phyloP scores from a whole-genome alignment of 352 stramenopile genomes.

The Phytophthora brassicae region DNA sequence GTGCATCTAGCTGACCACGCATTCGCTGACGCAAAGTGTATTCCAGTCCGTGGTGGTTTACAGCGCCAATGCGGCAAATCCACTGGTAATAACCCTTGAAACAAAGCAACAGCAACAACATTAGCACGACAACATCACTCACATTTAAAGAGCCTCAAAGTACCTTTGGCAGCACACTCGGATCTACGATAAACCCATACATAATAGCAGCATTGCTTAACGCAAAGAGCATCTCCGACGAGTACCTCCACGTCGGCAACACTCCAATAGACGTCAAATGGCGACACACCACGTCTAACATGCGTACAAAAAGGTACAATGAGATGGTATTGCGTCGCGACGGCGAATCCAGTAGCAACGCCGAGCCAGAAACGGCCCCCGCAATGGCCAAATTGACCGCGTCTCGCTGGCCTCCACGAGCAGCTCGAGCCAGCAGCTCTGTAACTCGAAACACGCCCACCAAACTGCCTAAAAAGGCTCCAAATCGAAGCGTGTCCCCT shows the following conservation, averaged over 20 bases:
- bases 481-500: conserved; percentile 75
- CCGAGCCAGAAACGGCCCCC: conserved; percentile 60
- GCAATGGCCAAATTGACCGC: conserved; percentile 68
- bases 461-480: conserved; percentile 73
- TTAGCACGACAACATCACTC: not conserved
- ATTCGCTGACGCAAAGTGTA: conserved; percentile 67
- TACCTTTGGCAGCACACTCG: conserved; percentile 73
- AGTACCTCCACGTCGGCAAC: conserved; percentile 62
- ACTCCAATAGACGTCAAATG: conserved; percentile 57
- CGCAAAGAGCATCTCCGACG: conserved; percentile 73
- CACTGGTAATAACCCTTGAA: conserved; percentile 82
- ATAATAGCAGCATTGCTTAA: conserved; percentile 80
- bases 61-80: conserved; percentile 71
- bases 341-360: conserved; percentile 71
- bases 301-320: conserved; percentile 86
- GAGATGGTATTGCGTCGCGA: conserved; percentile 68
- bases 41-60: conserved; percentile 75
- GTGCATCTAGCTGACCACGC: conserved; percentile 44
- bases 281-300: conserved; percentile 80
- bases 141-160: not conserved
- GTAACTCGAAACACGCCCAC: conserved; percentile 72
- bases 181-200: conserved; percentile 76
- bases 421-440: conserved; percentile 51
- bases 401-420: conserved; percentile 50
- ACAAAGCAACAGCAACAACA: not conserved